Conservation (phyloP, 306 rosid genomes). For the Oemleria cerasiformis region DNA sequence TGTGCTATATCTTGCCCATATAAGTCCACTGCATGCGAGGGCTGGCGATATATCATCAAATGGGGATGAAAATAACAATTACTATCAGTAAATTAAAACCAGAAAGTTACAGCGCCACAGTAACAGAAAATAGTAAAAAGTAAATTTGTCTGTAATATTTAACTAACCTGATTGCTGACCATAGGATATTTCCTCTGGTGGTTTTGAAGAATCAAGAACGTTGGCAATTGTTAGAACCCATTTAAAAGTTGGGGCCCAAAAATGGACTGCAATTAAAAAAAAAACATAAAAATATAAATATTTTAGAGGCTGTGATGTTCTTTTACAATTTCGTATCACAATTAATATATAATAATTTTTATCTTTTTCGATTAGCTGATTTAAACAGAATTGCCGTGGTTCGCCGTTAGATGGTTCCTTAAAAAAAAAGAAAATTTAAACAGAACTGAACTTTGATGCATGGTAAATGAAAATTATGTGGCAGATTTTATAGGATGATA, state of each 20-base stretch:
- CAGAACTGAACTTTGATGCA: background rate
- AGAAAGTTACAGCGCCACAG: background rate
- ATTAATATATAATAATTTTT: background rate
- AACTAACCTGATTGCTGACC: slow-evolving; percentile 25
- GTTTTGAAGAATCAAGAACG: slow-evolving; percentile 21
- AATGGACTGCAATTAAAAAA: slow-evolving; percentile 18
- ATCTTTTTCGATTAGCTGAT: too few species aligned
- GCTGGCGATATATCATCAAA: slow-evolving; percentile 6
- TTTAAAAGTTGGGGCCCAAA: slow-evolving; percentile 34
- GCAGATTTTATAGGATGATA: background rate
- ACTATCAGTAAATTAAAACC: background rate
- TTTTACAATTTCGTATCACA: background rate
- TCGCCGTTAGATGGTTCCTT: too few species aligned
- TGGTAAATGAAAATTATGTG: background rate
- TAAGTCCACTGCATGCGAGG: slow-evolving; percentile 18
- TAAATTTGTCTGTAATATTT: background rate
- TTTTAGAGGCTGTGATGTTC: background rate
- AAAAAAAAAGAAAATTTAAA: background rate
- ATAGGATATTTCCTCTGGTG: slow-evolving; percentile 31
- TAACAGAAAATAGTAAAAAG: background rate
- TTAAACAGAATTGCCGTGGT: too few species aligned
- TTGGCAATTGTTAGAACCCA: slow-evolving; percentile 31
- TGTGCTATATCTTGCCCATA: slow-evolving; percentile 30
- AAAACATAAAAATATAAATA: background rate
- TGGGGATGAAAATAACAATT: background rate